Evolutionary conservation across 805 yeast genomes (phyloP).

Genomic region (Ogataea siamensis): DNA sequence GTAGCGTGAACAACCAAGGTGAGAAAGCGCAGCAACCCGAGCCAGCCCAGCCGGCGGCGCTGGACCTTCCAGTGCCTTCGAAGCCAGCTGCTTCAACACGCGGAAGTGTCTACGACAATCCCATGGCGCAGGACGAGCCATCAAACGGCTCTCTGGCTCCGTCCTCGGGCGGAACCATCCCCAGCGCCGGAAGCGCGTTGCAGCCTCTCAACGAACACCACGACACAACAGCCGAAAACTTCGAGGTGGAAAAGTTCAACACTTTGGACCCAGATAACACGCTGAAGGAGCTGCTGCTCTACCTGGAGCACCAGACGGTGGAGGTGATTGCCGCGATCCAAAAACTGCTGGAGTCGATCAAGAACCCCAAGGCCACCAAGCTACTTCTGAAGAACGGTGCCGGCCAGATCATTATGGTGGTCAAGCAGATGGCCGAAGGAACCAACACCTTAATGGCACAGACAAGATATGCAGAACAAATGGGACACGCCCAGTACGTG

Average conservation of each 20-base stretch:
- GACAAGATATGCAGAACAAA: slow-evolving; percentile 77
- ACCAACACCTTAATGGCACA: slow-evolving; percentile 86
- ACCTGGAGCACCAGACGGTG: slow-evolving; percentile 90
- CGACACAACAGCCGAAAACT: slow-evolving; percentile 30
- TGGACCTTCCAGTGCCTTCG: background rate
- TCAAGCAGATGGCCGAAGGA: slow-evolving; percentile 85
- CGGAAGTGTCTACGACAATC: slow-evolving; percentile 12
- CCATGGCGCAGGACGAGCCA: slow-evolving; percentile 11
- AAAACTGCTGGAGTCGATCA: slow-evolving; percentile 70
- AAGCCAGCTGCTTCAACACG: background rate
- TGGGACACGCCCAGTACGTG: slow-evolving; percentile 90
- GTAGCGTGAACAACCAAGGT: background rate
- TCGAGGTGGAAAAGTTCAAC: slow-evolving; percentile 73
- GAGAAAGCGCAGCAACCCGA: slow-evolving; percentile 1
- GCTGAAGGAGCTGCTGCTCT: slow-evolving; percentile 74
- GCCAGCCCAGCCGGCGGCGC: background rate
- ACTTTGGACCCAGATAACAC: slow-evolving; percentile 88
- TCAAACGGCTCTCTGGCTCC: slow-evolving; percentile 2
- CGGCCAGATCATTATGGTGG: slow-evolving; percentile 71
- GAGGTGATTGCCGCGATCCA: slow-evolving; percentile 90
- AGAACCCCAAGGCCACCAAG: slow-evolving; percentile 71
- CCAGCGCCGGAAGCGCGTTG: slow-evolving; percentile 26
- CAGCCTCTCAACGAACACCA: slow-evolving; percentile 16
- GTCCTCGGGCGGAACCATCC: slow-evolving; percentile 18
- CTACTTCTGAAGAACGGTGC: slow-evolving; percentile 74